Evolutionary conservation across 306 rosid species (phyloP).

Genomic region (Trifolium repens): DNA sequence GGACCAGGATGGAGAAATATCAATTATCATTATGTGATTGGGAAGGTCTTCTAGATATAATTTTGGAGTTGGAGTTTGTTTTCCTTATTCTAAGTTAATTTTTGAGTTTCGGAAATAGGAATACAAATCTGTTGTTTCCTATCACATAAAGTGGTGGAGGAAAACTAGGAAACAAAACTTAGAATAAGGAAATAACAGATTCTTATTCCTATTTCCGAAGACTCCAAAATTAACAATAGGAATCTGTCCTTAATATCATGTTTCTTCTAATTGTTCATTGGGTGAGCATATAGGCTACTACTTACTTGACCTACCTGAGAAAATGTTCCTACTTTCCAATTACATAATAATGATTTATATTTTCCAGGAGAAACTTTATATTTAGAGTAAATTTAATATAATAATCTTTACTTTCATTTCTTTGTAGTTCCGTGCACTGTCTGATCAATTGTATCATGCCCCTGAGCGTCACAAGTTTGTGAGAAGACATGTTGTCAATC

Average conservation of each 20-base stretch:
- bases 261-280: neutral
- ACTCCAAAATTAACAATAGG: neutral
- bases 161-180: too few relatives aligned
- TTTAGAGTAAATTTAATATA: conserved; percentile 6
- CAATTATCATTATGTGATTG: conserved; percentile 18
- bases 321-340: conserved; percentile 7
- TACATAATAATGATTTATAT: conserved; percentile 18
- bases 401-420: conserved; percentile 24
- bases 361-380: neutral
- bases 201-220: neutral
- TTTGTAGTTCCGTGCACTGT: conserved; percentile 77
- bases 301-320: conserved; percentile 1
- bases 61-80: neutral
- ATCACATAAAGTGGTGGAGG: too few relatives aligned
- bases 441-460: conserved; percentile 72
- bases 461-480: conserved; percentile 71
- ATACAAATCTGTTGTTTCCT: neutral
- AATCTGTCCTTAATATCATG: neutral
- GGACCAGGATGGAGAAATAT: conserved; percentile 22
- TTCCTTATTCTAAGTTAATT: neutral
- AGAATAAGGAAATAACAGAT: conserved; percentile 1
- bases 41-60: conserved; percentile 9
- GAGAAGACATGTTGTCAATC: conserved; percentile 67
- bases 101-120: neutral
- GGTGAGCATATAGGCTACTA: neutral